These are phyloP conservation scores for Naganishia vaughanmartiniae DNA, from an alignment of 768 basidiomycete species.

Conservation along the genomic window DNA sequence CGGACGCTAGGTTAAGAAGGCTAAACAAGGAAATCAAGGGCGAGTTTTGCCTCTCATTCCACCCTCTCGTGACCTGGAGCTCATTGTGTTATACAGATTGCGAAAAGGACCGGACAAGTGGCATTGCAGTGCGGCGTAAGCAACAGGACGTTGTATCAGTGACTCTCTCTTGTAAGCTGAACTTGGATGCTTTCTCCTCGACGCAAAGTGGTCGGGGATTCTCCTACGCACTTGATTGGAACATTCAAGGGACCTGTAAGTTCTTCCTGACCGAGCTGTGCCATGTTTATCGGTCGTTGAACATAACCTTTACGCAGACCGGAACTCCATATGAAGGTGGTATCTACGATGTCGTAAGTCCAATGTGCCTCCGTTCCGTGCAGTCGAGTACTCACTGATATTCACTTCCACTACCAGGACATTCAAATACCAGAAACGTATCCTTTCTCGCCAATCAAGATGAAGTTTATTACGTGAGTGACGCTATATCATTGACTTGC, in stretches of 20 bases:
- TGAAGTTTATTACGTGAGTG: slow-evolving; percentile 84
- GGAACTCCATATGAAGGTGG: slow-evolving; percentile 93
- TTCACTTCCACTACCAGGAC: slow-evolving; percentile 59
- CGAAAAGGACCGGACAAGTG: slow-evolving; percentile 89
- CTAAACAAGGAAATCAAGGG: slow-evolving; percentile 91
- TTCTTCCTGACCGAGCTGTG: neutral
- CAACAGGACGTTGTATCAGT: neutral
- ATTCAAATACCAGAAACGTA: slow-evolving; percentile 82
- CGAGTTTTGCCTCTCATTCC: slow-evolving; percentile 46
- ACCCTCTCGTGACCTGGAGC: neutral
- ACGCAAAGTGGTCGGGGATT: slow-evolving; percentile 68
- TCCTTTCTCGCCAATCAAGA: slow-evolving; percentile 79
- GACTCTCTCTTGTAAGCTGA: too few relatives aligned
- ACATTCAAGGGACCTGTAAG: slow-evolving; percentile 78
- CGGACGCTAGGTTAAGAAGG: slow-evolving; percentile 84
- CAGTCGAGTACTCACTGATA: slow-evolving; percentile 50
- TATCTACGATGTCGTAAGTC: slow-evolving; percentile 66
- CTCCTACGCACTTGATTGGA: slow-evolving; percentile 86
- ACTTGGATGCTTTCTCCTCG: neutral
- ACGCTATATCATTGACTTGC: neutral
- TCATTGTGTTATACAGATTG: slow-evolving; percentile 63
- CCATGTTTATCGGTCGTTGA: neutral
- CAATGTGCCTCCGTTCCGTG: slow-evolving; percentile 52
- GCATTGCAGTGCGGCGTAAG: slow-evolving; percentile 69
- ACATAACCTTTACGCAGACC: slow-evolving; percentile 47